Evolutionary conservation across 2,329 filamentous ascomycete species (phyloP).

Genomic region (Colletotrichum zoysiae): DNA sequence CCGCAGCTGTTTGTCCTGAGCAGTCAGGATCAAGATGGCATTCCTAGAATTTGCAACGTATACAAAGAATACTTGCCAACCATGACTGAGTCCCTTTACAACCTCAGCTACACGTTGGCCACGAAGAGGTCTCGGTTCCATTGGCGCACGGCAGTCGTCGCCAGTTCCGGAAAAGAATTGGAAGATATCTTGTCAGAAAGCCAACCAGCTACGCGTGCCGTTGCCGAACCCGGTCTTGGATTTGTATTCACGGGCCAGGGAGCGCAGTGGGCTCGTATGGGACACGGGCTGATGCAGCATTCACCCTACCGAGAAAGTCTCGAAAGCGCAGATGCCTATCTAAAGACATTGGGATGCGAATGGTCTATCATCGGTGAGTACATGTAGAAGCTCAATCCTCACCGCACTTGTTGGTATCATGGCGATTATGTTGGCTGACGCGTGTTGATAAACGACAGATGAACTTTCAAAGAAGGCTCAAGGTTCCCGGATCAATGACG

Average conservation of each 20-base stretch:
- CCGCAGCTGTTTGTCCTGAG: constrained; percentile 58
- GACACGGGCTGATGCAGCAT: constrained; percentile 45
- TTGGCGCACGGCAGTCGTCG: constrained; percentile 21
- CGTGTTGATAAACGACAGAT: constrained; percentile 51
- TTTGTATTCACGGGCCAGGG: constrained; percentile 48
- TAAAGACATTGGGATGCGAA: constrained; percentile 48
- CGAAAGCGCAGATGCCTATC: constrained; percentile 48
- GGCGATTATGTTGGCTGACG: constrained; percentile 14
- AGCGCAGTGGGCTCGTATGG: constrained; percentile 45
- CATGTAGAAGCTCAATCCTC: background rate
- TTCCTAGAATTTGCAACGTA: constrained; percentile 52
- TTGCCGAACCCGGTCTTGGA: constrained; percentile 45
- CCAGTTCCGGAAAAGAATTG: background rate
- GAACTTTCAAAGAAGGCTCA: constrained; percentile 43
- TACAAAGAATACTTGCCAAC: constrained; percentile 43
- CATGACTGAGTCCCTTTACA: constrained; percentile 20
- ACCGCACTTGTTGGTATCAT: background rate
- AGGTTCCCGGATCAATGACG: constrained; percentile 4
- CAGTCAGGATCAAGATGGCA: constrained; percentile 54
- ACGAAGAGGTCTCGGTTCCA: constrained; percentile 1
- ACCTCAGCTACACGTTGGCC: constrained; percentile 33
- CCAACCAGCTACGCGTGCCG: constrained; percentile 7
- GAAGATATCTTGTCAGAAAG: background rate
- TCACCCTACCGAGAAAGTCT: constrained; percentile 57
- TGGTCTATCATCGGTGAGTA: constrained; percentile 51